Evolutionary conservation across 2,329 filamentous ascomycete genomes (phyloP).

Genomic region (Aplosporella prunicola): DNA sequence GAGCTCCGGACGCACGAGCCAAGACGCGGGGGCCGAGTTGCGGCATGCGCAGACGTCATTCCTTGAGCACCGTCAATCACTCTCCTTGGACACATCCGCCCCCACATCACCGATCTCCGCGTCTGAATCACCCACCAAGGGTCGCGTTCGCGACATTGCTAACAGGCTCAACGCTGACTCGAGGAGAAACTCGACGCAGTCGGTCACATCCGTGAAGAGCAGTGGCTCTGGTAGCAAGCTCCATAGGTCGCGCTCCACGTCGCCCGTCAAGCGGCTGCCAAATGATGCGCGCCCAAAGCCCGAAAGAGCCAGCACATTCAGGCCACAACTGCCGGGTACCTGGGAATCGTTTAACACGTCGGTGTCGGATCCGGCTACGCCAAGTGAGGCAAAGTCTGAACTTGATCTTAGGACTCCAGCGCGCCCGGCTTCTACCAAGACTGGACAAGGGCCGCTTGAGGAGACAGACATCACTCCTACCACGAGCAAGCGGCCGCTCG

Average conservation of each 20-base stretch:
- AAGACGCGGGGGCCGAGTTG: conserved; percentile 21
- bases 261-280: conserved; percentile 15
- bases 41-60: conserved; percentile 27
- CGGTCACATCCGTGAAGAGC: conserved; percentile 32
- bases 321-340: conserved; percentile 43
- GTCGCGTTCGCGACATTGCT: conserved; percentile 42
- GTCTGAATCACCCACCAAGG: conserved; percentile 39
- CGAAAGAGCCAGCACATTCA: conserved; percentile 34
- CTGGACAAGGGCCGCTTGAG: conserved; percentile 14
- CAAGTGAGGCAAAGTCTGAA: conserved; percentile 20
- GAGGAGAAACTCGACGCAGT: conserved; percentile 38
- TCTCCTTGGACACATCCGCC: conserved; percentile 19
- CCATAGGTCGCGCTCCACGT: conserved; percentile 23
- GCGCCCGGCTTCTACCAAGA: conserved; percentile 5
- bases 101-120: conserved; percentile 24
- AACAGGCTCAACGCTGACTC: conserved; percentile 38
- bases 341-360: conserved; percentile 43
- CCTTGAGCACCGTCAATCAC: conserved; percentile 23
- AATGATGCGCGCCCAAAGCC: conserved; percentile 21
- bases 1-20: conserved; percentile 16
- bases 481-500: conserved; percentile 25
- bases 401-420: conserved; percentile 15
- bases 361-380: conserved; percentile 25
- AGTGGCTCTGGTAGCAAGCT: conserved; percentile 5
- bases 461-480: conserved; percentile 27